These are phyloP conservation scores for Cercospora sesami DNA, from an alignment of 2,329 filamentous ascomycete species.

Conservation along the genomic window DNA sequence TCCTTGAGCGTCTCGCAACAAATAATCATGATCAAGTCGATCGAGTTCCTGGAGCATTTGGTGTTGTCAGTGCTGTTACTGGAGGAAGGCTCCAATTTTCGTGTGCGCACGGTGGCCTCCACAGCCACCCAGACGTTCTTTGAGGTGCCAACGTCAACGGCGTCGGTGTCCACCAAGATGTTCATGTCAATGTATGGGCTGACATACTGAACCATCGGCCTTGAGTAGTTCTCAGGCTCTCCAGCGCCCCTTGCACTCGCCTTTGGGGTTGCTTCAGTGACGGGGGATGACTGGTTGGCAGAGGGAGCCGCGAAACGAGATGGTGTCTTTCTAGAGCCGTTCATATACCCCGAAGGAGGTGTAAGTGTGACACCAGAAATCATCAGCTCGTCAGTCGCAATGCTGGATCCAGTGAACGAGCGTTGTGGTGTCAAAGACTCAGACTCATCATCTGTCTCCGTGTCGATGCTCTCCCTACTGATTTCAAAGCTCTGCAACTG, in stretches of 20 bases:
- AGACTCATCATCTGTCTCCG: conserved; percentile 16
- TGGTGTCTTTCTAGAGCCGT: conserved; percentile 15
- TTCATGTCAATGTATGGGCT: conserved; percentile 34
- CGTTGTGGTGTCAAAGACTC: conserved; percentile 20
- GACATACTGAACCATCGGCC: conserved; percentile 4
- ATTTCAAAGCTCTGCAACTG: conserved; percentile 35
- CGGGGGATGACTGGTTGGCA: conserved; percentile 17
- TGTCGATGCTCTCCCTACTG: conserved; percentile 30
- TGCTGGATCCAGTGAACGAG: conserved; percentile 34
- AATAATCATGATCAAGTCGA: conserved; percentile 24
- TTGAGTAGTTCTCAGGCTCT: not conserved
- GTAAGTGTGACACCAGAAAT: conserved; percentile 18
- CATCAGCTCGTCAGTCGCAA: conserved; percentile 30
- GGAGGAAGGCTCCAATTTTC: conserved; percentile 14
- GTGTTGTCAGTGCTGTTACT: not conserved
- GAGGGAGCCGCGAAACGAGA: conserved; percentile 20
- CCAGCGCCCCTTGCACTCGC: conserved; percentile 8
- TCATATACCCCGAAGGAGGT: conserved; percentile 14
- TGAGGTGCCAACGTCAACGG: conserved; percentile 31
- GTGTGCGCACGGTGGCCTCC: conserved; percentile 31
- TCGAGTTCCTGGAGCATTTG: not conserved
- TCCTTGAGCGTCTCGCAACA: conserved; percentile 15
- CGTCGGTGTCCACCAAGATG: conserved; percentile 26
- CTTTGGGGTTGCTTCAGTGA: conserved; percentile 27
- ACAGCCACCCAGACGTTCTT: conserved; percentile 36